Percentiles rank a stretch among this genome's conserved stretches.
Evolutionary conservation across 192 early-diverging fungal genomes (phyloP).

Genomic region (Dimargaris cristalligena): DNA sequence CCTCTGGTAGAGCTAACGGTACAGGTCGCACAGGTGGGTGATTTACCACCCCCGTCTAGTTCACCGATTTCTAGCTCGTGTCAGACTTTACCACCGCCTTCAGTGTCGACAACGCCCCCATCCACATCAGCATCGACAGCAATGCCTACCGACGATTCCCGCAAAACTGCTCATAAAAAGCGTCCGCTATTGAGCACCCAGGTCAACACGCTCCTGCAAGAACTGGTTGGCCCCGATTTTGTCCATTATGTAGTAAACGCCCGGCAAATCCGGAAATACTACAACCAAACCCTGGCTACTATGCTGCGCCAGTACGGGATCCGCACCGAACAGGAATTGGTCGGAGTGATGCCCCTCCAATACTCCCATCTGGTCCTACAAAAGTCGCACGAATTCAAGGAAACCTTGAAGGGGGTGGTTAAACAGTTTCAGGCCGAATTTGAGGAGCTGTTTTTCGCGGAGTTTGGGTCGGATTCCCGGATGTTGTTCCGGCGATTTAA

Average conservation of each 20-base stretch:
- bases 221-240: conserved; percentile 13
- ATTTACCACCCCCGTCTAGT: too few species aligned
- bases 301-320: conserved; percentile 54
- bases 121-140: background rate
- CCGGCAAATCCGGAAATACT: conserved; percentile 17
- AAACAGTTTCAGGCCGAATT: conserved; percentile 21
- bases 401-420: conserved; percentile 24
- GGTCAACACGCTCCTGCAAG: background rate
- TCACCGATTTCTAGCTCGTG: too few species aligned
- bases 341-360: conserved; percentile 16
- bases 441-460: conserved; percentile 27
- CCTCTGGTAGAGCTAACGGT: too few species aligned
- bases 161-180: background rate
- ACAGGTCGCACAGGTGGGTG: too few species aligned
- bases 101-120: too few species aligned
- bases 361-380: conserved; percentile 4
- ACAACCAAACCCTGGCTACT: conserved; percentile 33
- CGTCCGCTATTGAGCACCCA: too few species aligned
- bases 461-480: conserved; percentile 17
- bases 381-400: conserved; percentile 28
- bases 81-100: too few species aligned
- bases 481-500: conserved; percentile 14
- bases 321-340: conserved; percentile 22
- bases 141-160: background rate
- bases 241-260: conserved; percentile 35